phyloP scores from a whole-genome alignment of 768 basidiomycete species.

The Epithele typhae region DNA sequence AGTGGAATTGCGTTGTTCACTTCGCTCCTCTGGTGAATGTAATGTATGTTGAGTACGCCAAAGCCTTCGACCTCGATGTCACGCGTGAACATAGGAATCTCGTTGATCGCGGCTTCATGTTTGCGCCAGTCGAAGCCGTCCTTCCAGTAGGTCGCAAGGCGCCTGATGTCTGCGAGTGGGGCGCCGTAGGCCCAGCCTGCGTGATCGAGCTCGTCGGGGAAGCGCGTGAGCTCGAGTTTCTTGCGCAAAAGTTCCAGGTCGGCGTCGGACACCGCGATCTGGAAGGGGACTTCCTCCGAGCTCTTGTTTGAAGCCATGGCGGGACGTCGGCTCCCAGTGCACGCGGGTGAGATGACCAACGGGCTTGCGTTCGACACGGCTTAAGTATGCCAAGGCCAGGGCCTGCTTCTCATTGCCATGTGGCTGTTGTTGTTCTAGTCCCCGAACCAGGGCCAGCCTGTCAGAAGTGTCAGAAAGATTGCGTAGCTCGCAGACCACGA shows the following conservation, averaged over 20 bases:
- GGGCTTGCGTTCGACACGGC: no score
- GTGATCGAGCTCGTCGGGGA: constrained; percentile 24
- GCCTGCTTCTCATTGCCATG: no score
- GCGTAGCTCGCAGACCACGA: no score
- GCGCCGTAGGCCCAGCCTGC: constrained; percentile 27
- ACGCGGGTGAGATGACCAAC: no score
- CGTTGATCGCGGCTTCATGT: constrained; percentile 47
- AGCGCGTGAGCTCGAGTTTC: constrained; percentile 22
- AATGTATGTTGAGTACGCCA: constrained; percentile 50
- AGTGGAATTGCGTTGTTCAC: constrained; percentile 47
- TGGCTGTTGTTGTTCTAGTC: no score
- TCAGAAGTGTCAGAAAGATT: no score
- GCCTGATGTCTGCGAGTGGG: constrained; percentile 44
- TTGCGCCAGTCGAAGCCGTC: constrained; percentile 53
- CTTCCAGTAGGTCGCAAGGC: constrained; percentile 47
- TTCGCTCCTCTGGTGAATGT: constrained; percentile 49
- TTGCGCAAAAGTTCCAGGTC: constrained; percentile 17
- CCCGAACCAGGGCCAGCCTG: no score
- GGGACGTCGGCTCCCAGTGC: no score
- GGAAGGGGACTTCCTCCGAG: constrained; percentile 28
- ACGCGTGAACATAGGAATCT: constrained; percentile 51
- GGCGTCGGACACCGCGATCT: constrained; percentile 17
- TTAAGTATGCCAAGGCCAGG: no score
- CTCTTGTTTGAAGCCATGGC: no score
- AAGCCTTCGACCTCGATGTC: constrained; percentile 46